These are phyloP conservation scores for Knufia petricola DNA, from an alignment of 2,329 filamentous ascomycete genomes.

Conservation along the genomic window DNA sequence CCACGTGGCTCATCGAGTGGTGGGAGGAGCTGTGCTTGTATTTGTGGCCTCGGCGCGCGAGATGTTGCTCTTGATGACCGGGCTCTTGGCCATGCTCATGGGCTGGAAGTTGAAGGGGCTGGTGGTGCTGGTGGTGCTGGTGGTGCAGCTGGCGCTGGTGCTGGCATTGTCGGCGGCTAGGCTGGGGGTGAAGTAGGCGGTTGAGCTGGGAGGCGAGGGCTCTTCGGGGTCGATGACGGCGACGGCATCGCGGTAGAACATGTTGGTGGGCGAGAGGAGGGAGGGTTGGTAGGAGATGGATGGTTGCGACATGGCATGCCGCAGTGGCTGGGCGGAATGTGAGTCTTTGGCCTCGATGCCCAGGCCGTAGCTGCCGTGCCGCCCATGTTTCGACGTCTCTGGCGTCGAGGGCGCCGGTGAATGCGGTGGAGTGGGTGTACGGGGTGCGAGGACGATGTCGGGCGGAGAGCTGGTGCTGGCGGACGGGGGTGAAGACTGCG, in stretches of 20 bases:
- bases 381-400: constrained; percentile 4
- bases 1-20: constrained; percentile 69
- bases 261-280: constrained; percentile 37
- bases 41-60: constrained; percentile 86
- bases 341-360: background rate
- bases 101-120: constrained; percentile 91
- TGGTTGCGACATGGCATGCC: constrained; percentile 1
- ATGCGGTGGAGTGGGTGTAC: constrained; percentile 57
- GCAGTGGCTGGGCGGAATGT: background rate
- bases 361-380: constrained; percentile 5
- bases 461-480: constrained; percentile 9
- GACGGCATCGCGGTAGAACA: background rate
- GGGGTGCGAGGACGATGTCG: constrained; percentile 43
- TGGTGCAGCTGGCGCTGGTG: constrained; percentile 26
- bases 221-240: constrained; percentile 20
- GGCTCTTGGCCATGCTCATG: constrained; percentile 62
- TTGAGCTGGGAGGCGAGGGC: constrained; percentile 28
- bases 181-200: constrained; percentile 29
- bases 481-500: too few relatives aligned
- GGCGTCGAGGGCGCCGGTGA: constrained; percentile 24
- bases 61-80: constrained; percentile 68
- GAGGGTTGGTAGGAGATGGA: constrained; percentile 33
- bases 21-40: constrained; percentile 80
- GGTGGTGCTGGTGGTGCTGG: constrained; percentile 23
- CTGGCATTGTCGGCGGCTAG: constrained; percentile 24